Percentiles rank a stretch among this genome's conserved stretches.
Evolutionary conservation across 2,329 filamentous ascomycete genomes (phyloP).

Genomic region (Colletotrichum endophyticum): DNA sequence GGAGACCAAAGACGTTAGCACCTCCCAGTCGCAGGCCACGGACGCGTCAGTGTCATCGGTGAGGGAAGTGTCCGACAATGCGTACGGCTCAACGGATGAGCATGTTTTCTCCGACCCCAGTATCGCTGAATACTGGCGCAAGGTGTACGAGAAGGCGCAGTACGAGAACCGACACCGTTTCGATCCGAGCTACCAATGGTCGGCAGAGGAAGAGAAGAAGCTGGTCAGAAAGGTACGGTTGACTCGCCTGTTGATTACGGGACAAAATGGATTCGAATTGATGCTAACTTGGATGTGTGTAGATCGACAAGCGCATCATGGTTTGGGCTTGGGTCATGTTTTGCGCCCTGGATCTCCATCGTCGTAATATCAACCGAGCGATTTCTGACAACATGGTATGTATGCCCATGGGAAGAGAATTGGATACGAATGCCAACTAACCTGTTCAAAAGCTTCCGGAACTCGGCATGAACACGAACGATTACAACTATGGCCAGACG

Average conservation of each 20-base stretch:
- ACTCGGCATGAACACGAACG: constrained; percentile 47
- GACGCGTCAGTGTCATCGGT: constrained; percentile 8
- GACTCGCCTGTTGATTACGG: neutral
- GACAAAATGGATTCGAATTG: neutral
- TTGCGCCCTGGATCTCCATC: constrained; percentile 48
- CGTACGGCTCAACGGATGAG: constrained; percentile 36
- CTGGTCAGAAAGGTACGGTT: constrained; percentile 46
- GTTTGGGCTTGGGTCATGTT: constrained; percentile 53
- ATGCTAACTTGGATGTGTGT: constrained; percentile 15
- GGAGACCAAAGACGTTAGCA: constrained; percentile 3
- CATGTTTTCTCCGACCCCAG: constrained; percentile 55
- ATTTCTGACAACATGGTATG: constrained; percentile 43
- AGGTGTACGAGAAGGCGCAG: constrained; percentile 56
- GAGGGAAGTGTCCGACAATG: neutral
- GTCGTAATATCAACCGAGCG: constrained; percentile 50
- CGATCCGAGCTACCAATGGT: constrained; percentile 52
- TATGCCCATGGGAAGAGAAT: neutral
- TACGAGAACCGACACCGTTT: constrained; percentile 69
- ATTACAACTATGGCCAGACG: constrained; percentile 49
- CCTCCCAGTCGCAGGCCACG: neutral
- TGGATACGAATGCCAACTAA: neutral
- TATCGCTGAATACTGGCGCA: constrained; percentile 57
- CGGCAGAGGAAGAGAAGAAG: constrained; percentile 50
- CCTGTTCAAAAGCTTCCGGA: constrained; percentile 31
- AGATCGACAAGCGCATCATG: constrained; percentile 51